Evolutionary conservation across 257 asterid genomes (phyloP).

Genomic region (Ophiorrhiza pumila): DNA sequence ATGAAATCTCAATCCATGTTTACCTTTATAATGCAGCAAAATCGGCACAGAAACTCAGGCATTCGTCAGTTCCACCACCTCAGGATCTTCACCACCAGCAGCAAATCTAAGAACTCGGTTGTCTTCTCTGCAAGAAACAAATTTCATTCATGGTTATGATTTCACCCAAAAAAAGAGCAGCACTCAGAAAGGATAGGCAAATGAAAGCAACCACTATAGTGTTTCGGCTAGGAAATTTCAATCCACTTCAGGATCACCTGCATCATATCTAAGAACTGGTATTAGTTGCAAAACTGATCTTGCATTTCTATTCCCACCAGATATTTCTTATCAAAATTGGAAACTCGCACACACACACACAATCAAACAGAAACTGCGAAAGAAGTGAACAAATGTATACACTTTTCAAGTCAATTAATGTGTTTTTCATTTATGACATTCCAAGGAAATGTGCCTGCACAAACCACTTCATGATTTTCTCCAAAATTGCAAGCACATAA

Average conservation of each 20-base stretch:
- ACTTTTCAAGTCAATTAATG: slow-evolving; percentile 5
- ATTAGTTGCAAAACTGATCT: not conserved
- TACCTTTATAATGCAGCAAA: not conserved
- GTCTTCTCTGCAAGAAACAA: slow-evolving; percentile 4
- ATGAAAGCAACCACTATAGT: not conserved
- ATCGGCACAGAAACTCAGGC: not conserved
- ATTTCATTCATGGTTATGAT: not conserved
- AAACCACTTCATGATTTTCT: slow-evolving; percentile 15
- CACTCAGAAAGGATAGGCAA: not conserved
- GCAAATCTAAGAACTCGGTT: not conserved
- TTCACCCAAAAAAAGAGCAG: not conserved
- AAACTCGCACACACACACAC: not conserved
- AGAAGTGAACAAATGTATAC: not conserved
- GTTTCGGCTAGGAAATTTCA: not conserved
- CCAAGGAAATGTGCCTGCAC: slow-evolving; percentile 23
- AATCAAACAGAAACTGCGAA: not conserved
- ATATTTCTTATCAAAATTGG: not conserved
- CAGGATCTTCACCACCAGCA: not conserved
- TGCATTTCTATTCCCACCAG: not conserved
- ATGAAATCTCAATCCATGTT: not conserved
- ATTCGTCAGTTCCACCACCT: not conserved
- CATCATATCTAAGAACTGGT: not conserved
- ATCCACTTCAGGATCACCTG: not conserved
- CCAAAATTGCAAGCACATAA: slow-evolving; percentile 29
- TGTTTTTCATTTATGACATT: not conserved